Base-by-base conservation (phyloP, 352 stramenopile species). In the Pythium volutum region DNA sequence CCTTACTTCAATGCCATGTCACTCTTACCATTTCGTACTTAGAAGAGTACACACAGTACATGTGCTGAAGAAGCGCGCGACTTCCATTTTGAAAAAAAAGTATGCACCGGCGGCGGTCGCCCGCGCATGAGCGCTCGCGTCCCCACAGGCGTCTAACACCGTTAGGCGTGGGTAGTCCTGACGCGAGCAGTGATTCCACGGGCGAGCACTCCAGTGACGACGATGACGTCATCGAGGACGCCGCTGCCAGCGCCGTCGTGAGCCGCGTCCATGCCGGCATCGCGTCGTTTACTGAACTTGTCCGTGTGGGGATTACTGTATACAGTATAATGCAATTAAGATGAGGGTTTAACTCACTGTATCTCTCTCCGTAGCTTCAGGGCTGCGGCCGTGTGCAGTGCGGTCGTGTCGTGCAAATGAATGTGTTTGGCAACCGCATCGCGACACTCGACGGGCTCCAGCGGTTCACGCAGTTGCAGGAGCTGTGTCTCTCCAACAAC, bases 401-500 rank as follows among this genome's bases (percentile, higher is more conserved):
- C 18, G 39, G 43, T 74, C 55, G 64, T 18, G 72, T 90, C 27
- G 77, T 85, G 70, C 81, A 91, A 54, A 67, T 94, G 55, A 94
- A 92, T 68, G 48, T 91, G 16, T 84, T 91, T 62, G 85, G 85
- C 6, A 94, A 94, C 63, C 43, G 47, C 27, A 73, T 94, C 48
- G 64, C 77, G 54, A 66, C 55, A 14, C 75, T 94, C 59, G 79
- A 94, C 39, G 85, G 85, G 14, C 63, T 94, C 0, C 77, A 90
- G 31, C 58, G 59, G 9, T 92, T 89, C 62, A 75, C 64, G 3
- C 83, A 71, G 33, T 60, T 93, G 10, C 64, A 76, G 12, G 84
- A 93, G 58, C 73, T 92, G 20, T 94, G 81, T 66, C 68, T 94
- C n/a, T 91, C 83, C 2, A 91, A 82, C 58, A 93, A 91, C 55